Evolutionary conservation across 2,329 filamentous ascomycete species (phyloP).

Genomic region (Fusarium armeniacum): DNA sequence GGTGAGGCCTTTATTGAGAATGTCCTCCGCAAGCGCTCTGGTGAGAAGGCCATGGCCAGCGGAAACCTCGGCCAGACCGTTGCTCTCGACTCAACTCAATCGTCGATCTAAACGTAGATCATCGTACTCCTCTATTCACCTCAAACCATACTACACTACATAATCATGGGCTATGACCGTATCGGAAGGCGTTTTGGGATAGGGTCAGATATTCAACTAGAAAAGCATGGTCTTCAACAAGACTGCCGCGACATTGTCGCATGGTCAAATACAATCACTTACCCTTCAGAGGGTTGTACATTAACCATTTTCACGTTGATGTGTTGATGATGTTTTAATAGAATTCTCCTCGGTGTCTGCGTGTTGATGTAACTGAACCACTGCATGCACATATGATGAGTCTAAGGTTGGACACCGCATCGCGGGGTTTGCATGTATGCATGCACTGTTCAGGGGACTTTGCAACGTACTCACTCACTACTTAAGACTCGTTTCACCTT

Average conservation of each 20-base stretch:
- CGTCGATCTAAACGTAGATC: constrained; percentile 38
- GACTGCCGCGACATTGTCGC: constrained; percentile 33
- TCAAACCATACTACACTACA: constrained; percentile 37
- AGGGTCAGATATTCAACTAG: constrained; percentile 49
- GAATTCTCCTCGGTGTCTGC: constrained; percentile 8
- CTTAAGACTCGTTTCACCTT: constrained; percentile 28
- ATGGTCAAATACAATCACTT: constrained; percentile 34
- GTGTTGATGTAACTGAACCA: constrained; percentile 23
- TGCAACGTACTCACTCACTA: constrained; percentile 17
- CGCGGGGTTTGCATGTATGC: constrained; percentile 7
- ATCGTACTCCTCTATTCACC: constrained; percentile 19
- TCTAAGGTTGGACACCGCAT: constrained; percentile 16
- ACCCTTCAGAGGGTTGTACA: constrained; percentile 23
- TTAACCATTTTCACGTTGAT: constrained; percentile 11
- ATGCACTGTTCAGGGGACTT: constrained; percentile 7
- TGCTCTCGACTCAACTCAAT: constrained; percentile 54
- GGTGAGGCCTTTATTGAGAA: constrained; percentile 99
- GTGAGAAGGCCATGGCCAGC: constrained; percentile 56
- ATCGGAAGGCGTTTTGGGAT: constrained; percentile 49
- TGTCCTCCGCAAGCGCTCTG: constrained; percentile 85
- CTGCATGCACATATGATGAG: constrained; percentile 8
- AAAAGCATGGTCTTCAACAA: constrained; percentile 52
- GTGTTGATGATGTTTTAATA: neutral
- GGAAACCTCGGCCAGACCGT: constrained; percentile 57
- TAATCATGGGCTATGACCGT: constrained; percentile 48